These are phyloP conservation scores for Buddleja alternifolia DNA, from an alignment of 257 asterid species.

Conservation along the genomic window DNA sequence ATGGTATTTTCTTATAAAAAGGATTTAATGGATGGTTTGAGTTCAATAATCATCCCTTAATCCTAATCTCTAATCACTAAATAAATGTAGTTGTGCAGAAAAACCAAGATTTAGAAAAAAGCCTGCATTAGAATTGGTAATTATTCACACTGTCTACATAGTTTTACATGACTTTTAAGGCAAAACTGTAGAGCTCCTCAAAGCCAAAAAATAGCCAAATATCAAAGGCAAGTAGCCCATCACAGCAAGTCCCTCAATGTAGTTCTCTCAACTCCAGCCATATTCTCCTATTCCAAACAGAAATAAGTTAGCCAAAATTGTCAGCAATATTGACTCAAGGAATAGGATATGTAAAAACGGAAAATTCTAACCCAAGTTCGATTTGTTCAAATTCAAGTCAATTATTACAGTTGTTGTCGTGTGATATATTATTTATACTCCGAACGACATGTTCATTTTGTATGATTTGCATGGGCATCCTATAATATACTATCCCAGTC, in stretches of 20 bases:
- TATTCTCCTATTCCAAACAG: slow-evolving; percentile 37
- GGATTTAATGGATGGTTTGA: too few relatives aligned
- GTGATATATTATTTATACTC: too few relatives aligned
- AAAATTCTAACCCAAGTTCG: too few relatives aligned
- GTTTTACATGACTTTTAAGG: slow-evolving; percentile 20
- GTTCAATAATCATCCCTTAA: too few relatives aligned
- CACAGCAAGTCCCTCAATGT: slow-evolving; percentile 56
- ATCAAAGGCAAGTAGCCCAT: neutral
- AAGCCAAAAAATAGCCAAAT: neutral
- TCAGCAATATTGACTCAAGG: neutral
- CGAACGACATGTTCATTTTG: too few relatives aligned
- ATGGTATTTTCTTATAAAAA: too few relatives aligned
- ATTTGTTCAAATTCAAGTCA: too few relatives aligned
- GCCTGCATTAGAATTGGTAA: slow-evolving; percentile 1
- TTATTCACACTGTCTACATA: slow-evolving; percentile 3
- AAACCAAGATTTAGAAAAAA: neutral
- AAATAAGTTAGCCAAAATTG: neutral
- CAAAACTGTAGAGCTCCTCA: slow-evolving; percentile 2
- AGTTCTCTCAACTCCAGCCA: slow-evolving; percentile 40
- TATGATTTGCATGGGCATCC: too few relatives aligned
- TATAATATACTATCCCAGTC: too few relatives aligned
- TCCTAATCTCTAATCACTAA: slow-evolving; percentile 5
- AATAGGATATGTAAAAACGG: too few relatives aligned
- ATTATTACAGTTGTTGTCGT: too few relatives aligned
- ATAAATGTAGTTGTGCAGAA: slow-evolving; percentile 1